phyloP scores from a whole-genome alignment of 805 yeast genomes.

The Komagataella populi region DNA sequence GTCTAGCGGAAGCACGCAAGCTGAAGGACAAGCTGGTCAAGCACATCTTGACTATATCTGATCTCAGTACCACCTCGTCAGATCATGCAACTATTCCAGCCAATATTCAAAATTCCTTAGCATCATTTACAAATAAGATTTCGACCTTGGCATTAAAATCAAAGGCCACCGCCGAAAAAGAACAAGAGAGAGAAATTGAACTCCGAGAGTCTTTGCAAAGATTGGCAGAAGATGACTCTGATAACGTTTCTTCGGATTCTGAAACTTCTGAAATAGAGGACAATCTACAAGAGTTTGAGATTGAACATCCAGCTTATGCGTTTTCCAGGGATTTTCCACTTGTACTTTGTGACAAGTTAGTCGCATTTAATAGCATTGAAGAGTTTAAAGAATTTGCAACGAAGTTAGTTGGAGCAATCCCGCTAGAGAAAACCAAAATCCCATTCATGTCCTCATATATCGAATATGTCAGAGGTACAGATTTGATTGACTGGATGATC shows the following conservation, averaged over 20 bases:
- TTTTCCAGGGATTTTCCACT: neutral
- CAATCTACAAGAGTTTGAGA: constrained; percentile 1
- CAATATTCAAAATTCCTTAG: neutral
- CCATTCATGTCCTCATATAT: constrained; percentile 3
- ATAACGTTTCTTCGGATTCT: constrained; percentile 2
- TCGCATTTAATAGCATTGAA: constrained; percentile 3
- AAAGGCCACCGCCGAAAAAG: neutral
- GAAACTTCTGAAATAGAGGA: constrained; percentile 4
- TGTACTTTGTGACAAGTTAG: constrained; percentile 4
- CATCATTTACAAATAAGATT: neutral
- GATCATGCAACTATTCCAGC: neutral
- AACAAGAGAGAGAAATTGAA: neutral
- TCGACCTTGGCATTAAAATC: neutral
- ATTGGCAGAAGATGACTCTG: neutral
- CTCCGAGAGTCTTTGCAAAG: constrained; percentile 4
- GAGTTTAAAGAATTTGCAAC: constrained; percentile 5
- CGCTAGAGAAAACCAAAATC: constrained; percentile 3
- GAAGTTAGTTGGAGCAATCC: constrained; percentile 3
- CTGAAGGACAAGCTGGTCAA: neutral
- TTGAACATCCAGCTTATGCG: constrained; percentile 3
- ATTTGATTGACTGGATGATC: constrained; percentile 2
- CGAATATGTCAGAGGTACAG: constrained; percentile 5
- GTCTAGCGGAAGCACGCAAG: neutral
- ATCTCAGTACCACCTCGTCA: neutral
- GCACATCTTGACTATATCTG: neutral